phyloP scores from a whole-genome alignment of 768 basidiomycete genomes.

The Tulasnella sp. region DNA sequence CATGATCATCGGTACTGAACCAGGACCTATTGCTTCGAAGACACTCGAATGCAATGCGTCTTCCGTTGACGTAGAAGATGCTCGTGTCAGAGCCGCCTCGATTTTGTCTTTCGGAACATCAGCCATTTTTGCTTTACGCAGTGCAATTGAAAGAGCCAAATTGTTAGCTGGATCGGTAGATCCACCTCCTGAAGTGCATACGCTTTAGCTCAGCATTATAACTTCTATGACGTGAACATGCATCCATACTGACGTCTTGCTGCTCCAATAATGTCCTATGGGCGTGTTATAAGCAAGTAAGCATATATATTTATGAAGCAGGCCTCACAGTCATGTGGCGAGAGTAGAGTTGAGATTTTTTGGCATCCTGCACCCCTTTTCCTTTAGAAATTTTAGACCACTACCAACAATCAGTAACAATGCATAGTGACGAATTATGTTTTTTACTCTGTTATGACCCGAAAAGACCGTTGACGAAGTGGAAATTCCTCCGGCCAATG shows the following conservation, averaged over 20 bases:
- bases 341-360: constrained; percentile 7
- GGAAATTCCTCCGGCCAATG: constrained; percentile 1
- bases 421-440: not conserved
- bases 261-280: constrained; percentile 11
- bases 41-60: not conserved
- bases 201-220: no score
- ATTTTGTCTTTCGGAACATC: constrained; percentile 13
- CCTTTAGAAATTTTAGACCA: constrained; percentile 12
- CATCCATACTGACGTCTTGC: constrained; percentile 4
- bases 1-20: constrained; percentile 10
- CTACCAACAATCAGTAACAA: not conserved
- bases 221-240: no score
- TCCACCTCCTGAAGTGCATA: not conserved
- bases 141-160: not conserved
- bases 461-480: not conserved
- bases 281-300: not conserved
- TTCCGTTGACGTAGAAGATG: not conserved
- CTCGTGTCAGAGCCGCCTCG: constrained; percentile 5
- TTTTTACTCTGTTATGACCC: constrained; percentile 9
- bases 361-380: constrained; percentile 7
- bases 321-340: constrained; percentile 8
- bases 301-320: not conserved
- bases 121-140: constrained; percentile 5
- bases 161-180: constrained; percentile 4
- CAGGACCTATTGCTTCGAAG: constrained; percentile 9